Evolutionary conservation across 257 asterid genomes (phyloP), one percentile per base, ranked within the genome.

Genomic region (Solanum chilense): DNA sequence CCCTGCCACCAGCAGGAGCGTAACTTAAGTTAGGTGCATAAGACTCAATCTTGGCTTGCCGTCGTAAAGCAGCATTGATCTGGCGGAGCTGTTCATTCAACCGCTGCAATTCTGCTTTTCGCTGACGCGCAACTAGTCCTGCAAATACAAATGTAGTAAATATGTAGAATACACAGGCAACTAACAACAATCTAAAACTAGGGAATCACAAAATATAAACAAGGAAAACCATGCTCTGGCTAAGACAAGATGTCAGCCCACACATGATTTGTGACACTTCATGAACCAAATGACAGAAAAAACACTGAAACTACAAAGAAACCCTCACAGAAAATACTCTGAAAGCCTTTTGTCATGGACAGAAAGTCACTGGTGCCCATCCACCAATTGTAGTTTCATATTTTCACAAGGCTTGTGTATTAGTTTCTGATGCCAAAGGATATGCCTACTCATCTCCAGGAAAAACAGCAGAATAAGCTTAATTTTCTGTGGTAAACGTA

Each of bases 11-110:
- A 69, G 93, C 93, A 85, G 99, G 99, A 88, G 95, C 98, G 85
- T 96, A 97, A 89, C 98, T 97, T 93, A 97, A 92, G 93, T 88
- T 90, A 87, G 99, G 99, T 10, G 99, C 99, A 88, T 97, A 97
- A 7, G 99, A 97, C 91, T 97, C 99, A 52, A 97, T 96, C 90
- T 95, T 96, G 82, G 99, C 99, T 91, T 97, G 99, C 92, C 99
- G 91, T 91, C 98, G 93, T 76, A 97, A 86, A 86, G 99, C 98
- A 13, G 98, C 71, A 88, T 97, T 97, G 88, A 97, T 97, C 90
- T 96, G 99, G 64, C 99, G 97, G 76, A 97, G 94, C 94, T 96
- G 99, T 86, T 97, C 99, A 78, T 97, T 97, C 84, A 97, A 90
- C 82, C 95, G 92, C 91, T 90, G 90, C 90, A 97, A 88, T 90